Percentiles rank a stretch among this genome's conserved stretches.
phyloP scores from a whole-genome alignment of 2,329 filamentous ascomycete genomes.

The Chrysoporthe austroafricana region DNA sequence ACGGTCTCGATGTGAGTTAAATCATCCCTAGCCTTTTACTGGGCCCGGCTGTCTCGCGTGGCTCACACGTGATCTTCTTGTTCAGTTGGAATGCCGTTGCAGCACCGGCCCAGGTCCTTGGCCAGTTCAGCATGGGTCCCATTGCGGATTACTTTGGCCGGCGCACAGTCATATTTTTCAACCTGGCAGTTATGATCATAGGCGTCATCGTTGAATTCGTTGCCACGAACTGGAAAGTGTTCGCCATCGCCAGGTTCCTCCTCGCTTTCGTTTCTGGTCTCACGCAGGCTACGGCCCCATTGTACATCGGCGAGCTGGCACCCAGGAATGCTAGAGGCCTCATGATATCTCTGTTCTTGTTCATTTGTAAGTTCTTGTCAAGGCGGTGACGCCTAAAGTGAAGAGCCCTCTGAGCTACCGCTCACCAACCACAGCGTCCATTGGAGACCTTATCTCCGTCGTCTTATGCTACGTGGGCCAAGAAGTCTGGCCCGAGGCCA shows the following conservation, averaged over 20 bases:
- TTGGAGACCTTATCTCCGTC: slow-evolving; percentile 8
- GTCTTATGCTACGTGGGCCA: slow-evolving; percentile 9
- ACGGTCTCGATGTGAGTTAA: slow-evolving; percentile 8
- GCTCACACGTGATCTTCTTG: not conserved
- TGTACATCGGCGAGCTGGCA: slow-evolving; percentile 12
- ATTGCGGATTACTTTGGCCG: slow-evolving; percentile 11
- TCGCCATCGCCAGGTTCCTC: slow-evolving; percentile 7
- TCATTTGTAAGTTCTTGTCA: not conserved
- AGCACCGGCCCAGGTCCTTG: slow-evolving; percentile 8
- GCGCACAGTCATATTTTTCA: slow-evolving; percentile 12
- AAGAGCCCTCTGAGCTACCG: not conserved
- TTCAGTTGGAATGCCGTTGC: slow-evolving; percentile 6
- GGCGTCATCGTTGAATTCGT: slow-evolving; percentile 8
- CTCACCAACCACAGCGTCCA: slow-evolving; percentile 1
- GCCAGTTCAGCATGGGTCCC: slow-evolving; percentile 12
- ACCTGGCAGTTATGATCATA: slow-evolving; percentile 9
- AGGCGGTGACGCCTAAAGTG: not conserved
- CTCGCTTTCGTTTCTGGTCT: slow-evolving; percentile 11
- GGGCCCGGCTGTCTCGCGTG: not conserved
- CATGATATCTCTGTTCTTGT: slow-evolving; percentile 9
- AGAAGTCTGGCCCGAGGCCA: slow-evolving; percentile 7
- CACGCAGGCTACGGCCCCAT: slow-evolving; percentile 8
- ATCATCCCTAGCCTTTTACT: not conserved
- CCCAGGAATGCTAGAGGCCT: slow-evolving; percentile 4
- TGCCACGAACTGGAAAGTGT: slow-evolving; percentile 10